These are phyloP conservation scores for Pseudogymnoascus sp. DNA, from an alignment of 2,329 filamentous ascomycete species.

Conservation along the genomic window DNA sequence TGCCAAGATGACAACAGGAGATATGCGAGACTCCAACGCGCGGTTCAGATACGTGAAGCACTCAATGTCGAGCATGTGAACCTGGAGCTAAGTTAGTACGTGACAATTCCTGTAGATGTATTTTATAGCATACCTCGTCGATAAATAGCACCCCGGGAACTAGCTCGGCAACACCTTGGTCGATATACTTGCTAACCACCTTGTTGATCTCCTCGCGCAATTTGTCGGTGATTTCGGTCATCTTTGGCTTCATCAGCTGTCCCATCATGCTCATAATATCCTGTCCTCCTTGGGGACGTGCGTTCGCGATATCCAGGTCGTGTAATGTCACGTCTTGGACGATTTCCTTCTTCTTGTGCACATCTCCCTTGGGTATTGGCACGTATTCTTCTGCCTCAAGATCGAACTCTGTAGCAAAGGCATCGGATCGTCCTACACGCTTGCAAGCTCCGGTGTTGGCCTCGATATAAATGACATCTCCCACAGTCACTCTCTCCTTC, in stretches of 20 bases:
- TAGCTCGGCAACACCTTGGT: conserved; percentile 93
- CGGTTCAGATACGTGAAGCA: conserved; percentile 99
- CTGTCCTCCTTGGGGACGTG: conserved; percentile 89
- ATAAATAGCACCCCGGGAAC: conserved; percentile 98
- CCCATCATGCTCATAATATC: conserved; percentile 99
- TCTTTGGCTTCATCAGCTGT: conserved; percentile 98
- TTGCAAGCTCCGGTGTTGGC: conserved; percentile 98
- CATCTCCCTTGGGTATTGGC: conserved; percentile 95
- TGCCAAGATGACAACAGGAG: conserved; percentile 92
- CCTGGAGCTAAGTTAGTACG: conserved; percentile 41
- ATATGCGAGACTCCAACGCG: conserved; percentile 89
- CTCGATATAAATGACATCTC: conserved; percentile 98
- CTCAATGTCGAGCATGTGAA: conserved; percentile 99
- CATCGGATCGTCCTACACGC: conserved; percentile 89
- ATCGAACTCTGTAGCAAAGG: conserved; percentile 97
- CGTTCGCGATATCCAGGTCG: conserved; percentile 92
- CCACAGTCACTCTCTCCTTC: conserved; percentile 91
- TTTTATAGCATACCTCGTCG: conserved; percentile 63
- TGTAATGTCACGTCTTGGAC: conserved; percentile 97
- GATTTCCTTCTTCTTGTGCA: conserved; percentile 99
- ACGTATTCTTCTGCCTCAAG: conserved; percentile 98
- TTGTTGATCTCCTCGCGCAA: conserved; percentile 95
- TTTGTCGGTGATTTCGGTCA: conserved; percentile 99
- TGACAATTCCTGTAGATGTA: background rate
- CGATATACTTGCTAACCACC: conserved; percentile 97